These are phyloP conservation scores for Puccinia triticina DNA, from an alignment of 1,284 basidiomycete species.

Conservation along the genomic window DNA sequence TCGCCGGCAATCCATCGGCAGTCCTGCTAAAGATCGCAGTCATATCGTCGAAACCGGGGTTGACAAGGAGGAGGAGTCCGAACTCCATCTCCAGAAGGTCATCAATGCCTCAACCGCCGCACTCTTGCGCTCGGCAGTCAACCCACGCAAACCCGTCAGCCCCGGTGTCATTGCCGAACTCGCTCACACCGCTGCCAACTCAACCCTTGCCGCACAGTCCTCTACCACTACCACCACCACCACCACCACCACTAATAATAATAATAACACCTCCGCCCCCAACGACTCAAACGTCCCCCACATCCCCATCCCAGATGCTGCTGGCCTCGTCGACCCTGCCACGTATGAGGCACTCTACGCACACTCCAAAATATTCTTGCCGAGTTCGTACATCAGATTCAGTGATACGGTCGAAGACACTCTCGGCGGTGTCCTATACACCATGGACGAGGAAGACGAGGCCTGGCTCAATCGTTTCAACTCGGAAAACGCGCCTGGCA, in stretches of 20 bases:
- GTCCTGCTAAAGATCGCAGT: conserved; percentile 50
- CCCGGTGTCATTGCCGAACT: conserved; percentile 30
- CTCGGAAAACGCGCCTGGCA: conserved; percentile 77
- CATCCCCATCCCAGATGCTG: conserved; percentile 89
- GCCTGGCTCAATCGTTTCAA: conserved; percentile 93
- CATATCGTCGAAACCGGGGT: conserved; percentile 58
- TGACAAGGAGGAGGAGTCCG: conserved; percentile 59
- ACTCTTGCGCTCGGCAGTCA: conserved; percentile 41
- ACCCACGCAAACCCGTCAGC: conserved; percentile 25
- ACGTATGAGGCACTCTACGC: conserved; percentile 71
- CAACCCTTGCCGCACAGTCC: conserved; percentile 16
- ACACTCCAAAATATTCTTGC: conserved; percentile 55
- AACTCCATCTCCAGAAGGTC: conserved; percentile 50
- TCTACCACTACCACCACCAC: not conserved
- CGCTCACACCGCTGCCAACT: conserved; percentile 7
- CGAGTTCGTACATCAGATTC: conserved; percentile 74
- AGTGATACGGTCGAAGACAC: conserved; percentile 87
- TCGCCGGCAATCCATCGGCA: conserved; percentile 46
- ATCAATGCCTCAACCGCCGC: conserved; percentile 50
- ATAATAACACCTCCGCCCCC: conserved; percentile 2
- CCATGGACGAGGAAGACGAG: conserved; percentile 93
- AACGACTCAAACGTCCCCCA: conserved; percentile 60
- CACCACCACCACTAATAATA: too few relatives aligned
- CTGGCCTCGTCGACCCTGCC: conserved; percentile 72
- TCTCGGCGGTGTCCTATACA: conserved; percentile 75